phyloP scores from a whole-genome alignment of 441 rosid species.

The Geranium incanum region DNA sequence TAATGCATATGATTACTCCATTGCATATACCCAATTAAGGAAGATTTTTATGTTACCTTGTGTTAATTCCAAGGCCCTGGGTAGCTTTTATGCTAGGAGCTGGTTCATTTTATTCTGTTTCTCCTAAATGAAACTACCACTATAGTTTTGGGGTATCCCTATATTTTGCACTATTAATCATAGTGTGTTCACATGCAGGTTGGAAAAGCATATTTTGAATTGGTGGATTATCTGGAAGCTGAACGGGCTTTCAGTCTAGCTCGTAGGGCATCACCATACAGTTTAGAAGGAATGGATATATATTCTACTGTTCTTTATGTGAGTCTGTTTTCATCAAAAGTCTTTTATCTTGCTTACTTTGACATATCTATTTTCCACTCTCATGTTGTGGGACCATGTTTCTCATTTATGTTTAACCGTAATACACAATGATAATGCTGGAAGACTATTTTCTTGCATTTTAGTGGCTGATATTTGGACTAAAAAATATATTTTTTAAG shows the following conservation, averaged over 20 bases:
- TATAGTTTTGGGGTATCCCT: background rate
- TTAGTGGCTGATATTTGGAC: background rate
- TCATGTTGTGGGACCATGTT: background rate
- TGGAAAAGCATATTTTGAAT: constrained; percentile 81
- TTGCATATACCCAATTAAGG: too few relatives aligned
- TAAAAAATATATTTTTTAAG: constrained; percentile 9
- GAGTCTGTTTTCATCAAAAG: constrained; percentile 30
- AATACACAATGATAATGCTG: too few relatives aligned
- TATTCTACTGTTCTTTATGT: constrained; percentile 93
- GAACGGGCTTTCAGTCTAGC: constrained; percentile 77
- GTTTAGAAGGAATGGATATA: constrained; percentile 91
- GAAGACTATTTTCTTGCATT: background rate
- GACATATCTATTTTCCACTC: background rate
- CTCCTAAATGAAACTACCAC: too few relatives aligned
- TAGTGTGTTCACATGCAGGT: constrained; percentile 44
- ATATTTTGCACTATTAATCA: constrained; percentile 13
- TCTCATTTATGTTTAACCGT: background rate
- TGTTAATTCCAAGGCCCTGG: too few relatives aligned
- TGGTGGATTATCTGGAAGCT: constrained; percentile 91
- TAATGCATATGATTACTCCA: too few relatives aligned
- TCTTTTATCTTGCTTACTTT: background rate
- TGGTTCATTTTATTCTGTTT: too few relatives aligned
- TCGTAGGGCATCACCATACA: constrained; percentile 68
- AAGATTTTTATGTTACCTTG: too few relatives aligned
- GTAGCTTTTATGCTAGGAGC: too few relatives aligned